Percentiles rank a stretch among this genome's conserved stretches.
These are phyloP conservation scores for Globisporangium cylindrosporum DNA, from an alignment of 352 stramenopile genomes.

Conservation along the genomic window DNA sequence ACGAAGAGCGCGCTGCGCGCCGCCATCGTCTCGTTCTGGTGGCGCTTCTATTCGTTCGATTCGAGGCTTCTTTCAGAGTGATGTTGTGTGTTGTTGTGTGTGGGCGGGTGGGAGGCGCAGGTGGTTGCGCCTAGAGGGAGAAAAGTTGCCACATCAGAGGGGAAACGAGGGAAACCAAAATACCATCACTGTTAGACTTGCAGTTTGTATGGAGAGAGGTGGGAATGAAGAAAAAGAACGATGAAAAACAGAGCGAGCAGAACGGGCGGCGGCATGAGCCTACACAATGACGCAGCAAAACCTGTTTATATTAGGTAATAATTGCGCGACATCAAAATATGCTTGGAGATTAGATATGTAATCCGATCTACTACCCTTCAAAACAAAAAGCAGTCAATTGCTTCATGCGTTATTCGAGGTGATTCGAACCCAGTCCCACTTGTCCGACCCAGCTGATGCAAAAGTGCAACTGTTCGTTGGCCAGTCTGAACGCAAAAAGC, in stretches of 20 bases:
- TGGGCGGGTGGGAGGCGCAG: neutral
- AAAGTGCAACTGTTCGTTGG: neutral
- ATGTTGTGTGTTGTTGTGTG: neutral
- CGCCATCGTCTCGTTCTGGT: conserved; percentile 6
- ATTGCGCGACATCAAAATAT: neutral
- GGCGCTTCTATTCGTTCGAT: neutral
- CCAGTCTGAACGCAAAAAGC: neutral
- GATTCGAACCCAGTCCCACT: neutral
- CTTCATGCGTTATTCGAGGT: neutral
- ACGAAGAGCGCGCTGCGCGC: conserved; percentile 8
- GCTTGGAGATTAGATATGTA: neutral
- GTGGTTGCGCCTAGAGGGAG: neutral
- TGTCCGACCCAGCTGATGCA: neutral
- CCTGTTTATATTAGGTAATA: neutral
- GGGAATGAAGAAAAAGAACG: neutral
- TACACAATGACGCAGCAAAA: neutral
- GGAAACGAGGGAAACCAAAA: neutral
- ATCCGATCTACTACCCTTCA: neutral
- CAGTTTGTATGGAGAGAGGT: neutral
- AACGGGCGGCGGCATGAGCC: too few relatives aligned
- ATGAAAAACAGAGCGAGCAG: too few relatives aligned
- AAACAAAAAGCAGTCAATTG: neutral
- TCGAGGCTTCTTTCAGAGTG: conserved; percentile 6
- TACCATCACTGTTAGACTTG: neutral
- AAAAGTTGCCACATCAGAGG: neutral